Percentiles rank a stretch among this genome's conserved stretches.
Conservation (phyloP, 2,329 filamentous ascomycete genomes). For the Colletotrichum somersetense region DNA sequence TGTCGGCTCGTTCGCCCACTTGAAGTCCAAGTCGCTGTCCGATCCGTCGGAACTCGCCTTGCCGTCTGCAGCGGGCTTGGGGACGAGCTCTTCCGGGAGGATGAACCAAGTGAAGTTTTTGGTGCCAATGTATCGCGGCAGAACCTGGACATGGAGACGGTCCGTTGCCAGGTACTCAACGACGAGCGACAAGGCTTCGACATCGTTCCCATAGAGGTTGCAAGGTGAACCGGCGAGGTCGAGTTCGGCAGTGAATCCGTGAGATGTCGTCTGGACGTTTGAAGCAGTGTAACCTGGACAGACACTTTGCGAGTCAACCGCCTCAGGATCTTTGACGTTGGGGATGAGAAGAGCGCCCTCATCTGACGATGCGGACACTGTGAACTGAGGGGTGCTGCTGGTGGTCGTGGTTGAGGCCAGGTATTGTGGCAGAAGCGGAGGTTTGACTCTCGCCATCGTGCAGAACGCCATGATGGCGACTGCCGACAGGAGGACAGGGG, state of each 20-base stretch:
- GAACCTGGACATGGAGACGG: slow-evolving; percentile 78
- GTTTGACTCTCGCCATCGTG: slow-evolving; percentile 16
- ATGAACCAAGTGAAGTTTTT: slow-evolving; percentile 76
- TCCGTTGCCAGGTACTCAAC: slow-evolving; percentile 76
- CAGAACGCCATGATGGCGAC: slow-evolving; percentile 31
- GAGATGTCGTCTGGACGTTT: slow-evolving; percentile 65
- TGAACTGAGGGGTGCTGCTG: slow-evolving; percentile 12
- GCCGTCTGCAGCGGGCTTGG: slow-evolving; percentile 58
- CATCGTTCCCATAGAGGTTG: slow-evolving; percentile 83
- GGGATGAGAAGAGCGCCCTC: slow-evolving; percentile 33
- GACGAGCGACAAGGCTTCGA: slow-evolving; percentile 73
- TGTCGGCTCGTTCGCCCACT: slow-evolving; percentile 66
- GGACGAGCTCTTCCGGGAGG: slow-evolving; percentile 73
- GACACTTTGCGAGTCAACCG: slow-evolving; percentile 47
- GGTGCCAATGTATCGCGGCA: slow-evolving; percentile 71
- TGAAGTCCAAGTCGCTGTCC: slow-evolving; percentile 64
- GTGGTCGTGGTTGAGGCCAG: slow-evolving; percentile 4
- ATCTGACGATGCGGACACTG: slow-evolving; percentile 22
- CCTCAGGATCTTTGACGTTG: slow-evolving; percentile 34
- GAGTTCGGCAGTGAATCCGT: slow-evolving; percentile 76
- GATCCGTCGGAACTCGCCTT: slow-evolving; percentile 48
- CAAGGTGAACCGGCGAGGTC: slow-evolving; percentile 77
- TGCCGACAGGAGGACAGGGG: slow-evolving; percentile 18
- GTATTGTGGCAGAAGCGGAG: slow-evolving; percentile 16
- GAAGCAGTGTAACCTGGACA: slow-evolving; percentile 79